A percentile compares a stretch with the other conserved stretches of the same genome.
These are phyloP conservation scores for Podospora fimiseda DNA, from an alignment of 495 filamentous ascomycete species.

Conservation along the genomic window DNA sequence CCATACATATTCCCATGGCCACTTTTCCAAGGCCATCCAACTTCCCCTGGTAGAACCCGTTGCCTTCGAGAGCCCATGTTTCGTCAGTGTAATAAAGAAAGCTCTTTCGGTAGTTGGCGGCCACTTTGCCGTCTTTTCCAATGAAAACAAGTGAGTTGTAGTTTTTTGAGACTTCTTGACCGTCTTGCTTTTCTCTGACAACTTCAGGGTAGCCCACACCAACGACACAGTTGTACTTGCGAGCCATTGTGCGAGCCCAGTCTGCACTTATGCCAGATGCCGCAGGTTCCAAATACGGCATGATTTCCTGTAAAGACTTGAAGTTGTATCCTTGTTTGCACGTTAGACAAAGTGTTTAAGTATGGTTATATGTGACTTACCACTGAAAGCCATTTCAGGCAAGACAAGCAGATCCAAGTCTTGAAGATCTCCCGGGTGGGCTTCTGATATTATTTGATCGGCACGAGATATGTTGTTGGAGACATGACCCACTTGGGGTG, in stretches of 20 bases:
- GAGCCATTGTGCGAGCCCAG: constrained; percentile 74
- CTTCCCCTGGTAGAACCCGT: constrained; percentile 51
- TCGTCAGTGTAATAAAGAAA: constrained; percentile 74
- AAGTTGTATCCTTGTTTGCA: constrained; percentile 75
- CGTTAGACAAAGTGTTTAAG: background rate
- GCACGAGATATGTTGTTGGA: constrained; percentile 69
- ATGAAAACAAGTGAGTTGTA: constrained; percentile 86
- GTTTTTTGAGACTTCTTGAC: constrained; percentile 32
- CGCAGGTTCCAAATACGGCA: constrained; percentile 73
- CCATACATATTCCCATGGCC: constrained; percentile 85
- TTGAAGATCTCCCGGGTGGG: constrained; percentile 49
- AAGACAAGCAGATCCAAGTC: constrained; percentile 68
- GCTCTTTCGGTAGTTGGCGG: constrained; percentile 81
- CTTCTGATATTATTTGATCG: constrained; percentile 58
- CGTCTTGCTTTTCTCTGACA: constrained; percentile 34
- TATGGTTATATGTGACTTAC: constrained; percentile 38
- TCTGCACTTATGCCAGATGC: constrained; percentile 63
- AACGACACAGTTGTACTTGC: constrained; percentile 69
- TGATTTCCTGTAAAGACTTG: constrained; percentile 67
- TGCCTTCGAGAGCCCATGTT: constrained; percentile 74
- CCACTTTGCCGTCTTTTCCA: constrained; percentile 59
- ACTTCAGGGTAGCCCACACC: constrained; percentile 85
- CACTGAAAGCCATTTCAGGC: constrained; percentile 83
- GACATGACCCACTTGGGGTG: constrained; percentile 65
- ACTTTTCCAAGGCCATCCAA: constrained; percentile 53